phyloP scores from a whole-genome alignment of 805 yeast genomes.

The Teunomyces cretensis region DNA sequence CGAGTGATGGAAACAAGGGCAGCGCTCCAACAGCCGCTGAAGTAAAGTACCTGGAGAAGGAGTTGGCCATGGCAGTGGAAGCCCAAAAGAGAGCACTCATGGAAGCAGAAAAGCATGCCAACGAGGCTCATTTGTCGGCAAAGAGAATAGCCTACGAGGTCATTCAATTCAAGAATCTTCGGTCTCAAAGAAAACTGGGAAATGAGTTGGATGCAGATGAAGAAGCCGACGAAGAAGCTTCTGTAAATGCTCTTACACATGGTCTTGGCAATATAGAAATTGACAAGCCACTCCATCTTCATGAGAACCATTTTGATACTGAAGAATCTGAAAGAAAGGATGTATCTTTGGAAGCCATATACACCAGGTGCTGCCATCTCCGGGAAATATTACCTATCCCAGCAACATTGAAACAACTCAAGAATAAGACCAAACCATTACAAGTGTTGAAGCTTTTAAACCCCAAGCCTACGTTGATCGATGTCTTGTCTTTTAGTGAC shows the following conservation, averaged over 20 bases:
- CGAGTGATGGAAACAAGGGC: conserved; percentile 29
- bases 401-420: conserved; percentile 53
- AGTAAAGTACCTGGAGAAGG: conserved; percentile 41
- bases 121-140: conserved; percentile 74
- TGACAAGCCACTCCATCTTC: conserved; percentile 69
- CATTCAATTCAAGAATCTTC: conserved; percentile 26
- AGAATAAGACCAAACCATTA: conserved; percentile 49
- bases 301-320: conserved; percentile 51
- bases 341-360: conserved; percentile 48
- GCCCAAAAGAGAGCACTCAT: conserved; percentile 51
- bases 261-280: conserved; percentile 42
- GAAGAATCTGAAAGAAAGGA: conserved; percentile 20
- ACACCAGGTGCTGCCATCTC: conserved; percentile 50
- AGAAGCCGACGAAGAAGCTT: conserved; percentile 18
- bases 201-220: conserved; percentile 16
- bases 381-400: conserved; percentile 52
- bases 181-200: conserved; percentile 19
- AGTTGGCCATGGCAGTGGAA: conserved; percentile 57
- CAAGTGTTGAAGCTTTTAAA: conserved; percentile 56
- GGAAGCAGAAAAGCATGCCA: conserved; percentile 71
- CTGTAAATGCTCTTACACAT: conserved; percentile 4
- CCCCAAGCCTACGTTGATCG: conserved; percentile 59
- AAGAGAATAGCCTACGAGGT: conserved; percentile 70
- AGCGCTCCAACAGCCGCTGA: conserved; percentile 15
- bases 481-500: conserved; percentile 56